Evolutionary conservation across 257 asterid species (phyloP).

Genomic region (Cinchona pubescens): DNA sequence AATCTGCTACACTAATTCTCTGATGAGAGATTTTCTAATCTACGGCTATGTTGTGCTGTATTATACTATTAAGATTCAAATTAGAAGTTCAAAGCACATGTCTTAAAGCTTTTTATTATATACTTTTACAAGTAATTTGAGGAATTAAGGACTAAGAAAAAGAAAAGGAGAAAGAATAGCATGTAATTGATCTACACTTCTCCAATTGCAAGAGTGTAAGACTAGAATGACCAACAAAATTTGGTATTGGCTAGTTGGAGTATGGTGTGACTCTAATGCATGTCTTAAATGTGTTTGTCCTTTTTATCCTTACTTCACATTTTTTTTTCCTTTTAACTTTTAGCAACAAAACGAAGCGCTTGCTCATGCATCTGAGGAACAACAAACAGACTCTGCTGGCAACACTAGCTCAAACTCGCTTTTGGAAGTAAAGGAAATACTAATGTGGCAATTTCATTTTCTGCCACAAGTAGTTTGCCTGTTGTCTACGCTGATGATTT

Average conservation of each 20-base stretch:
- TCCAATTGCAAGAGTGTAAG: not conserved
- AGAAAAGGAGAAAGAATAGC: not conserved
- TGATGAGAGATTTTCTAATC: not conserved
- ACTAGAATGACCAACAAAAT: not conserved
- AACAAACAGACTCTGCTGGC: constrained; percentile 46
- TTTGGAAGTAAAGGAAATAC: constrained; percentile 42
- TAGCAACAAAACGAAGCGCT: constrained; percentile 66
- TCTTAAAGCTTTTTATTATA: not conserved
- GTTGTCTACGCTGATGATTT: constrained; percentile 43
- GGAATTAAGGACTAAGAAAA: not conserved
- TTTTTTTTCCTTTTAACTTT: constrained; percentile 9
- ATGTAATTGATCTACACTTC: not conserved
- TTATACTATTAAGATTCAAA: not conserved
- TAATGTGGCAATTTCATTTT: constrained; percentile 31
- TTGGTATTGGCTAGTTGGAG: not conserved
- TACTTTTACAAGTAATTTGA: not conserved
- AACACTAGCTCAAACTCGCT: constrained; percentile 35
- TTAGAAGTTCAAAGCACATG: not conserved
- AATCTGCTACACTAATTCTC: not conserved
- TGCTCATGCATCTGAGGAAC: constrained; percentile 52
- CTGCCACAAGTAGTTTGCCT: constrained; percentile 41
- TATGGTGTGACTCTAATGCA: not conserved
- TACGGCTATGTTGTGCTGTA: not conserved
- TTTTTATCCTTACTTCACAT: not conserved
- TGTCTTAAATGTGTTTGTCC: not conserved